Percentiles rank a stretch among this genome's conserved stretches.
Evolutionary conservation across 177 flowering plant genomes (phyloP).

Genomic region (Vitis hybrid): DNA sequence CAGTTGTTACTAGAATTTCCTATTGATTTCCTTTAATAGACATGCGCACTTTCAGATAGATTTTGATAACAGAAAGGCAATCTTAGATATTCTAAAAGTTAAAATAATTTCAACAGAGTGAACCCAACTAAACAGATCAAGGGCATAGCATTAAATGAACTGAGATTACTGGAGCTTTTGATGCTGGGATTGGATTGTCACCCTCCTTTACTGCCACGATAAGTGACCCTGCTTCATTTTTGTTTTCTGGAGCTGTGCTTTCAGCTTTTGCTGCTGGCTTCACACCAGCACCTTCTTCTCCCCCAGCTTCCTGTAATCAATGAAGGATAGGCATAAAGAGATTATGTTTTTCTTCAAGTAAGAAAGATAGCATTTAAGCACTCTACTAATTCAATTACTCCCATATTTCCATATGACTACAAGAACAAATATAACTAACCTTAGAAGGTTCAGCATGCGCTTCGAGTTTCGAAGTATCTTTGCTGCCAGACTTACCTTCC

Average conservation of each 20-base stretch:
- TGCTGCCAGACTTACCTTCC: slow-evolving; percentile 49
- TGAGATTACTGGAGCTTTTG: slow-evolving; percentile 44
- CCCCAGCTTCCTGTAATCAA: slow-evolving; percentile 33
- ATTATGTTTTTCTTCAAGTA: not conserved
- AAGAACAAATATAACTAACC: slow-evolving; percentile 31
- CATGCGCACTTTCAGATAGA: too few relatives aligned
- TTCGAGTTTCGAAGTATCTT: slow-evolving; percentile 51
- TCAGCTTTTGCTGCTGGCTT: slow-evolving; percentile 53
- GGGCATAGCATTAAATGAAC: not conserved
- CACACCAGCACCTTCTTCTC: slow-evolving; percentile 21
- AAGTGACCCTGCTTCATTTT: slow-evolving; percentile 41
- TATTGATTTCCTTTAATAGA: too few relatives aligned
- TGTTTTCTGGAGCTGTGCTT: slow-evolving; percentile 39
- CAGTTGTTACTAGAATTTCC: too few relatives aligned
- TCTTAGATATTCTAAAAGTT: too few relatives aligned
- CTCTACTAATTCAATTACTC: not conserved
- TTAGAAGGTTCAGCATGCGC: slow-evolving; percentile 48
- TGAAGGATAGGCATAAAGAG: not conserved
- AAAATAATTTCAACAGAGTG: too few relatives aligned
- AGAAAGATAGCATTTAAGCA: not conserved
- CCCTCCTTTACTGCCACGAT: slow-evolving; percentile 47
- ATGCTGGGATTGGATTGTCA: slow-evolving; percentile 45
- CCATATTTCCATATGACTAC: not conserved
- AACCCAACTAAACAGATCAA: not conserved
- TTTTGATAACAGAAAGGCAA: too few relatives aligned